Base-by-base conservation (phyloP, 2,329 filamentous ascomycete genomes). In the Sporothrix brasiliensis region DNA sequence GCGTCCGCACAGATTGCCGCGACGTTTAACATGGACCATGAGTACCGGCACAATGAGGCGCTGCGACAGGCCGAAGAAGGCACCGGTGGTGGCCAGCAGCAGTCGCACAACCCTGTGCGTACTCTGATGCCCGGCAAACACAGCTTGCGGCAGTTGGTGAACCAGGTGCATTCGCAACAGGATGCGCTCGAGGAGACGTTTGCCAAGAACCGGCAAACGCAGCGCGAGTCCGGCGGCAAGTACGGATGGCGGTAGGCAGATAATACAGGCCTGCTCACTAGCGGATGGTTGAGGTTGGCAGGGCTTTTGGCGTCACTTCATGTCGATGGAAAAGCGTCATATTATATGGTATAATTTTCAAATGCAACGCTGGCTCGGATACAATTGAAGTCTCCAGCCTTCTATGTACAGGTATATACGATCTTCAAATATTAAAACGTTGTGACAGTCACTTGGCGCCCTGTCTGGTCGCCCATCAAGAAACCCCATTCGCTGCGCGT, bases 161-260 rank as follows among this genome's bases (percentile, higher is more conserved):
- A 89, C 79, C 91, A 91, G 72, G 94, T 92, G 34, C 88, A 88
- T 74, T 92, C 85, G 73, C 93, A 98, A 80, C 89, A 89, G 77
- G 93, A 97, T 13, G 93, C 93, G 2, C 82, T 97, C 74, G 93
- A 97, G 80, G 94, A 98, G 77, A 94, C 66, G 78, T 97, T 97
- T 82, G 93, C 93, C 24, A 84, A 89, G 74, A 92, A 93, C 6
- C 89, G 87, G 81, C 87, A 86, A 75, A 95, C 94, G 77, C 89
- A 92, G 79, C 90, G 88, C 75, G 93, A 97, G 78, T 92, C 92
- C 24, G 92, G 91, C 4, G 89, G 87, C 71, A 88, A 88, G 76
- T 97, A 97, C 81, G 94, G 94, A 5, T 97, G 93, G 92, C 82
- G 80, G 74, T 81, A 94, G n/a, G 14, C 19, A 13, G 3, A 13